Percentiles rank a stretch among this genome's conserved stretches.
These are phyloP conservation scores for Ophiosphaerella narmari DNA, from an alignment of 2,329 filamentous ascomycete species.

Conservation along the genomic window DNA sequence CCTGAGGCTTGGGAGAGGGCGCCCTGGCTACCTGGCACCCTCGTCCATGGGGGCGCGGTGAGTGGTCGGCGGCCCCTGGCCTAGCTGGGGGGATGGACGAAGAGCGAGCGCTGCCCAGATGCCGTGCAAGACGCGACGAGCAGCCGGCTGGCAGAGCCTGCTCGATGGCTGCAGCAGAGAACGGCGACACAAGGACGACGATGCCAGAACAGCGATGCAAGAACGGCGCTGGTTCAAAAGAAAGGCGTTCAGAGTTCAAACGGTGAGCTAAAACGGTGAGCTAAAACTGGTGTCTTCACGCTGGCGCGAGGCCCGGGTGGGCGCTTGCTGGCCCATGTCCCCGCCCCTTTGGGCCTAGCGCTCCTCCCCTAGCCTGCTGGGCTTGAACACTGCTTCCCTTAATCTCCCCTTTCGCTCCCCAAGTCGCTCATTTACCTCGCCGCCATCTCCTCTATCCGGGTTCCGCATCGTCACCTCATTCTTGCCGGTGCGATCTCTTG, in stretches of 20 bases:
- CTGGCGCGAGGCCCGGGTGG: constrained; percentile 8
- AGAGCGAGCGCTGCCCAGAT: too few species aligned
- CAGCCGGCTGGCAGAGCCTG: too few species aligned
- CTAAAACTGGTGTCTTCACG: constrained; percentile 22
- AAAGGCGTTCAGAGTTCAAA: constrained; percentile 19
- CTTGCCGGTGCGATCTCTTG: constrained; percentile 44
- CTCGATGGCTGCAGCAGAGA: too few species aligned
- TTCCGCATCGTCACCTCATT: constrained; percentile 41
- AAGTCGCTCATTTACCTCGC: constrained; percentile 44
- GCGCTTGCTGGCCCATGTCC: constrained; percentile 16
- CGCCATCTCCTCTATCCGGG: constrained; percentile 37
- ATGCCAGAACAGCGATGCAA: too few species aligned
- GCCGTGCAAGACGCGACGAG: too few species aligned
- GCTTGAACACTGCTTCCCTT: constrained; percentile 39
- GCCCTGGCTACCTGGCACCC: constrained; percentile 4
- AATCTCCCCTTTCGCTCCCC: constrained; percentile 40
- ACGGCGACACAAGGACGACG: too few species aligned
- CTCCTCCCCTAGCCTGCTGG: constrained; percentile 25
- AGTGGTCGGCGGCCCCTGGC: constrained; percentile 16
- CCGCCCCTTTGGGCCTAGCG: constrained; percentile 17
- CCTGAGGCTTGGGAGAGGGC: constrained; percentile 25
- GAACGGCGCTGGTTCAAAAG: too few species aligned
- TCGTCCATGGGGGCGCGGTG: constrained; percentile 9
- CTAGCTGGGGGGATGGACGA: background rate
- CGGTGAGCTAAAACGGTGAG: constrained; percentile 23